These are phyloP conservation scores for Elaeis oleifera DNA, from an alignment of 202 grass and related monocot species.

Conservation along the genomic window DNA sequence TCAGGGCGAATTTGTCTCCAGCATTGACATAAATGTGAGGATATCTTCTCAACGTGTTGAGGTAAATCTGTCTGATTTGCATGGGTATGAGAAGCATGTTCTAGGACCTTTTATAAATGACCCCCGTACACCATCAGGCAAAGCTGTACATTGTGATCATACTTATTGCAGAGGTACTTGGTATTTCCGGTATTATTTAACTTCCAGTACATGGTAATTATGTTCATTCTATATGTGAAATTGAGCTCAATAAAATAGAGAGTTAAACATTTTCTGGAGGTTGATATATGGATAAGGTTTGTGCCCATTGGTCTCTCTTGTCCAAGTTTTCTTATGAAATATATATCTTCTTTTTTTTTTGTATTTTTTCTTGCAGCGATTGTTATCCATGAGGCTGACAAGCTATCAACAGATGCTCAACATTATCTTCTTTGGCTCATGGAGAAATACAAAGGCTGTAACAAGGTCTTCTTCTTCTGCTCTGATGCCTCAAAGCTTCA, in stretches of 20 bases:
- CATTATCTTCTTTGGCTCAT: slow-evolving; percentile 53
- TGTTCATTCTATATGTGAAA: too few relatives aligned
- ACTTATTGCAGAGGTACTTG: slow-evolving; percentile 42
- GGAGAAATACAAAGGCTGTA: slow-evolving; percentile 46
- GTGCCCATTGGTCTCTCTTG: too few relatives aligned
- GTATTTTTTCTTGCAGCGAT: slow-evolving; percentile 31
- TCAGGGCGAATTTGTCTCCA: slow-evolving; percentile 49
- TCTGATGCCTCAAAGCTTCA: slow-evolving; percentile 58
- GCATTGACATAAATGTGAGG: slow-evolving; percentile 41
- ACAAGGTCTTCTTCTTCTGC: slow-evolving; percentile 53
- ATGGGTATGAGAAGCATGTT: slow-evolving; percentile 58
- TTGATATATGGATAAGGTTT: too few relatives aligned
- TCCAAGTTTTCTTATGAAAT: too few relatives aligned
- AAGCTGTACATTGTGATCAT: slow-evolving; percentile 15
- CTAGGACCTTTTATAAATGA: slow-evolving; percentile 51
- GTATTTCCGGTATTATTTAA: neutral
- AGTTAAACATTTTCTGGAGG: too few relatives aligned
- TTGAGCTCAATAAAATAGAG: too few relatives aligned
- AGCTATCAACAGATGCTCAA: slow-evolving; percentile 48
- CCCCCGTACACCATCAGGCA: slow-evolving; percentile 17
- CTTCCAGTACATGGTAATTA: too few relatives aligned
- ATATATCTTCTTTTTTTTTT: neutral
- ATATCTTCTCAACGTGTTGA: slow-evolving; percentile 47
- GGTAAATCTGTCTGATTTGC: slow-evolving; percentile 53
- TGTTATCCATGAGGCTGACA: slow-evolving; percentile 53